phyloP scores from a whole-genome alignment of 2,329 filamentous ascomycete species.

The Fusarium oligoseptatum region DNA sequence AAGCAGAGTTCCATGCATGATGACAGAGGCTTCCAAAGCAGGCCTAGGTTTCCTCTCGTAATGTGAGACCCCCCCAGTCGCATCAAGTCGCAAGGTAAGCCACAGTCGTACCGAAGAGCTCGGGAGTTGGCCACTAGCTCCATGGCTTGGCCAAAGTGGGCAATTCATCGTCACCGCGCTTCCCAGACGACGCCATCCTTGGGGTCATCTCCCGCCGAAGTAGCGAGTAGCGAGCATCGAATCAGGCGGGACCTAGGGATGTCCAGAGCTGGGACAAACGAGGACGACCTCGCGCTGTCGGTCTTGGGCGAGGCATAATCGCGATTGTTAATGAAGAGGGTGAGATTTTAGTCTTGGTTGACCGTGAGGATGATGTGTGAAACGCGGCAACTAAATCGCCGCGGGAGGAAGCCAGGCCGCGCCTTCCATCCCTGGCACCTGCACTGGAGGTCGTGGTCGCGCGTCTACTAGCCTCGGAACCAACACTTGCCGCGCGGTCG shows the following conservation, averaged over 20 bases:
- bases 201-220: neutral
- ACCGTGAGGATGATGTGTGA: neutral
- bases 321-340: neutral
- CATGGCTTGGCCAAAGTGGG: neutral
- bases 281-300: neutral
- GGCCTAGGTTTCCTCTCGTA: neutral
- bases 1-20: conserved; percentile 4
- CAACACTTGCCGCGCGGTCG: conserved; percentile 2
- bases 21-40: conserved; percentile 2
- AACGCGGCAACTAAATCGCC: neutral
- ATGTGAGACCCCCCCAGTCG: neutral
- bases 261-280: neutral
- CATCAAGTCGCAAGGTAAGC: neutral
- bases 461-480: conserved; percentile 3
- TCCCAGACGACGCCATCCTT: neutral
- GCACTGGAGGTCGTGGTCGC: neutral
- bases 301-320: neutral
- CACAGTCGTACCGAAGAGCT: conserved; percentile 3
- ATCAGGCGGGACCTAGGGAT: neutral
- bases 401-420: neutral
- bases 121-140: conserved; percentile 11
- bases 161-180: conserved; percentile 1
- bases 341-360: conserved; percentile 4
- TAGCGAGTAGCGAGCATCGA: neutral
- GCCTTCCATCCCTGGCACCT: neutral